Conservation (phyloP, 345 rosid genomes). For the Ailanthus altissimus region DNA sequence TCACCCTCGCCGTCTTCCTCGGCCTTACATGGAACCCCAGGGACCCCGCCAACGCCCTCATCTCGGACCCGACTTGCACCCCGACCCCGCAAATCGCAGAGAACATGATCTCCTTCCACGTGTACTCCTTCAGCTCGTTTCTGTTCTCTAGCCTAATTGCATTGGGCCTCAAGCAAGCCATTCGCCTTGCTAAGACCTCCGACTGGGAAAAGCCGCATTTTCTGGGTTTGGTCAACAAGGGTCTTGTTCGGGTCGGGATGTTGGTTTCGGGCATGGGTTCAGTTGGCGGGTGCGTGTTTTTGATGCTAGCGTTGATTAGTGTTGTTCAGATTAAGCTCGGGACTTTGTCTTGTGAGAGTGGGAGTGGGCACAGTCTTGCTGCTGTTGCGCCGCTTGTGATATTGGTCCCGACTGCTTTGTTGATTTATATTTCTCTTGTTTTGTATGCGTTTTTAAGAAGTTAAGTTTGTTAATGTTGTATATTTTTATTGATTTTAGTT, state of each 20-base stretch:
- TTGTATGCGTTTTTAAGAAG: constrained; percentile 68
- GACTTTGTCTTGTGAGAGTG: constrained; percentile 64
- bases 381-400: constrained; percentile 76
- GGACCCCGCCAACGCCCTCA: constrained; percentile 47
- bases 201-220: constrained; percentile 21
- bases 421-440: constrained; percentile 55
- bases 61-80: constrained; percentile 42
- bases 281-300: constrained; percentile 57
- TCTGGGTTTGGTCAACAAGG: constrained; percentile 44
- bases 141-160: constrained; percentile 86
- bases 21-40: constrained; percentile 78
- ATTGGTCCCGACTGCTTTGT: constrained; percentile 58
- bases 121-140: constrained; percentile 79
- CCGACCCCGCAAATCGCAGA: constrained; percentile 46
- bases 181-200: constrained; percentile 46
- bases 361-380: constrained; percentile 59
- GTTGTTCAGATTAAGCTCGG: constrained; percentile 86
- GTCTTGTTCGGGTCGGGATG: constrained; percentile 72
- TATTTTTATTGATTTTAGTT: not conserved
- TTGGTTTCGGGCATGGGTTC: constrained; percentile 74
- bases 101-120: constrained; percentile 75
- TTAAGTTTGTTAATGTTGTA: not conserved
- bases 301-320: constrained; percentile 79
- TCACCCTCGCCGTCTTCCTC: constrained; percentile 87
- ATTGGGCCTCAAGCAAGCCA: constrained; percentile 78